Percentiles rank a stretch among this genome's conserved stretches.
Evolutionary conservation across 2,329 filamentous ascomycete species (phyloP).

Genomic region (Pestalotiopsis sp.): DNA sequence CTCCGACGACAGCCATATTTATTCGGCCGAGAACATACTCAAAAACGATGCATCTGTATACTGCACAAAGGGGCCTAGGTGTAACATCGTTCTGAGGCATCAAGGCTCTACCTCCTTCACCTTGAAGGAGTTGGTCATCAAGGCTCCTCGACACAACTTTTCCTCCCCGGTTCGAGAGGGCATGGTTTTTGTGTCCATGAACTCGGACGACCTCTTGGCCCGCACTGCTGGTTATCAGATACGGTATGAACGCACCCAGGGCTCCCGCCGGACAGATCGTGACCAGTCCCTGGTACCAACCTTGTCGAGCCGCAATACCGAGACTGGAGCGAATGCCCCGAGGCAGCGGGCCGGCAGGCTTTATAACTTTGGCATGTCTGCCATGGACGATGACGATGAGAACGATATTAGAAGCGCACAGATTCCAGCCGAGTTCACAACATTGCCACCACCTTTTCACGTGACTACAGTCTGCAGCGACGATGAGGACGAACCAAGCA

Average conservation of each 20-base stretch:
- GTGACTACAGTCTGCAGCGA: conserved; percentile 64
- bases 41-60: conserved; percentile 84
- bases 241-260: conserved; percentile 52
- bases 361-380: conserved; percentile 43
- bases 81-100: conserved; percentile 85
- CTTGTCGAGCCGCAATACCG: conserved; percentile 54
- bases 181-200: conserved; percentile 90
- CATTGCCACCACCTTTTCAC: conserved; percentile 50
- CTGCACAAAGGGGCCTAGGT: conserved; percentile 84
- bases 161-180: conserved; percentile 92
- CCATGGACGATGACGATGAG: conserved; percentile 35
- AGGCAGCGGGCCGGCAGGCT: conserved; percentile 47
- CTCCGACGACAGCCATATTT: conserved; percentile 59
- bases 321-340: conserved; percentile 52
- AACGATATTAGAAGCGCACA: conserved; percentile 52
- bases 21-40: conserved; percentile 80
- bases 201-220: conserved; percentile 72
- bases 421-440: conserved; percentile 58
- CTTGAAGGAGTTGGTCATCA: conserved; percentile 84
- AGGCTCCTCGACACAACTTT: conserved; percentile 78
- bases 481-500: conserved; percentile 50
- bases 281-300: conserved; percentile 38
- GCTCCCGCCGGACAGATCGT: conserved; percentile 25
- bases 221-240: conserved; percentile 78
- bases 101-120: conserved; percentile 80